Percentiles rank a stretch among this genome's conserved stretches.
Evolutionary conservation across 2,329 filamentous ascomycete genomes (phyloP).

Genomic region (Epicoccum sorghinum): DNA sequence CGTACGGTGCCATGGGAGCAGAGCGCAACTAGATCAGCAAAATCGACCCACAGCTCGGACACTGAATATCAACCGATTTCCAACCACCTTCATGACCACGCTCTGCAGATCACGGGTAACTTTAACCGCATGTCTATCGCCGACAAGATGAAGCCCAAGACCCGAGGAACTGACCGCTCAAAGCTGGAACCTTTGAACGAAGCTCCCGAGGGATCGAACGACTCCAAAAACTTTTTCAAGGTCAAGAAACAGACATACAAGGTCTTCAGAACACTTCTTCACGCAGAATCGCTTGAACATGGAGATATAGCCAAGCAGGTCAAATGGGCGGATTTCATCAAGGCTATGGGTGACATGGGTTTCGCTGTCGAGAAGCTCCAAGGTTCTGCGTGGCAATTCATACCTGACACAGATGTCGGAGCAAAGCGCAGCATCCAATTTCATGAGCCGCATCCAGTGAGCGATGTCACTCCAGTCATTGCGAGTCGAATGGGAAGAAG

Average conservation of each 20-base stretch:
- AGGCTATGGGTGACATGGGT: conserved; percentile 57
- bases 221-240: neutral
- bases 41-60: neutral
- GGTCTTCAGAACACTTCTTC: neutral
- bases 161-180: neutral
- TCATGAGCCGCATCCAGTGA: conserved; percentile 64
- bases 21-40: neutral
- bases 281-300: neutral
- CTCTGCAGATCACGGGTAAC: neutral
- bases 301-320: conserved; percentile 55
- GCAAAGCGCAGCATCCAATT: conserved; percentile 61
- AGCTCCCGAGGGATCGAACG: too few relatives aligned
- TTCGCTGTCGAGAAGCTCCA: conserved; percentile 64
- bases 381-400: conserved; percentile 64
- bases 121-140: neutral
- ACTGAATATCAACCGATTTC: neutral
- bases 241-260: neutral
- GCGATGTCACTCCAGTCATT: conserved; percentile 57
- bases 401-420: conserved; percentile 45
- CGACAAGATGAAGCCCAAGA: neutral
- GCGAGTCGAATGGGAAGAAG: conserved; percentile 46
- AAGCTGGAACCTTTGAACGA: neutral
- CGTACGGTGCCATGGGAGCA: neutral
- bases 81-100: neutral
- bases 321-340: conserved; percentile 60